A percentile compares a stretch with the other conserved stretches of the same genome.
These are phyloP conservation scores for Xylaria multiplex DNA, from an alignment of 2,329 filamentous ascomycete genomes.

Conservation along the genomic window DNA sequence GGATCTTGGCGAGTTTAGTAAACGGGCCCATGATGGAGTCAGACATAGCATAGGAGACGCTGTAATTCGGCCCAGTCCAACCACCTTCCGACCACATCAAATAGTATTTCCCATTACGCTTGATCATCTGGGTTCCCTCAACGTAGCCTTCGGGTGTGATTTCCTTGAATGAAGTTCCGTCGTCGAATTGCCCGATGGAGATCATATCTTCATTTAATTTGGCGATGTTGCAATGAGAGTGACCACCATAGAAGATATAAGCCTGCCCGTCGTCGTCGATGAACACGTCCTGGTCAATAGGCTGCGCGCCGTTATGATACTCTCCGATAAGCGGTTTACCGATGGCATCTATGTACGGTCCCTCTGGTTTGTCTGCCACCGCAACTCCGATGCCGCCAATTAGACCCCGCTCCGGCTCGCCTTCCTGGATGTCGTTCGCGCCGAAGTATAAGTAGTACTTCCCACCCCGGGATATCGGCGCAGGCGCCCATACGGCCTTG, in stretches of 20 bases:
- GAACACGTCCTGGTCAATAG: constrained; percentile 59
- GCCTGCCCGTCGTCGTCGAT: constrained; percentile 54
- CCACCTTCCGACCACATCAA: constrained; percentile 58
- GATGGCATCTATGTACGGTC: constrained; percentile 55
- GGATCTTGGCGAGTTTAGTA: constrained; percentile 51
- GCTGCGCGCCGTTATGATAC: constrained; percentile 58
- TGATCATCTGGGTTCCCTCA: constrained; percentile 57
- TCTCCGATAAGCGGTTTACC: constrained; percentile 55
- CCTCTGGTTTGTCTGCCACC: constrained; percentile 50
- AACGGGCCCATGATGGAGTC: constrained; percentile 56
- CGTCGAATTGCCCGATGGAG: constrained; percentile 54
- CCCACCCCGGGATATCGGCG: constrained; percentile 55
- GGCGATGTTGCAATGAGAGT: constrained; percentile 55
- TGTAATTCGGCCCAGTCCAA: constrained; percentile 59
- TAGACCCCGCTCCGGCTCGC: constrained; percentile 42
- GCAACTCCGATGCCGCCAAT: constrained; percentile 57
- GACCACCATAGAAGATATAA: constrained; percentile 58
- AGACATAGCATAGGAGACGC: constrained; percentile 56
- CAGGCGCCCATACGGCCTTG: constrained; percentile 60
- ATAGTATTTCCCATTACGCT: constrained; percentile 55
- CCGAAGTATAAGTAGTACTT: constrained; percentile 63
- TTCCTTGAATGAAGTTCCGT: constrained; percentile 53
- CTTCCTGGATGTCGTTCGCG: constrained; percentile 58
- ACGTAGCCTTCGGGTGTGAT: constrained; percentile 59
- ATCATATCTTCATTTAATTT: constrained; percentile 57